A percentile compares a stretch with the other conserved stretches of the same genome.
Evolutionary conservation across 495 filamentous ascomycete genomes (phyloP).

Genomic region (Glonium stellatum): DNA sequence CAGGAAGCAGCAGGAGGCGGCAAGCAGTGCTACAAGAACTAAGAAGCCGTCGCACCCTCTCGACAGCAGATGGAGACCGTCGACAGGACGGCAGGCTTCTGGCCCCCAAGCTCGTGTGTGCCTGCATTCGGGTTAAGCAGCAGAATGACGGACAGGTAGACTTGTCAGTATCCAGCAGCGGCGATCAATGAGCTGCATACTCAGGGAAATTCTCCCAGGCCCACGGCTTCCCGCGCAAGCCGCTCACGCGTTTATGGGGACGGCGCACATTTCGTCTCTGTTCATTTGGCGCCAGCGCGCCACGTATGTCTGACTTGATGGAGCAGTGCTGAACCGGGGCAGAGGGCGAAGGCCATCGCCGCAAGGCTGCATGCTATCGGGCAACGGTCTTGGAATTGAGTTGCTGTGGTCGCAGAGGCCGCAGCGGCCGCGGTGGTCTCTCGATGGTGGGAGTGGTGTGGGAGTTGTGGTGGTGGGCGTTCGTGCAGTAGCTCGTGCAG

Average conservation of each 20-base stretch:
- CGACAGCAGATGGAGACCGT: not conserved
- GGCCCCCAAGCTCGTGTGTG: not conserved
- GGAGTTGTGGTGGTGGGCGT: constrained; percentile 3
- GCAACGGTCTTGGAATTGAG: not conserved
- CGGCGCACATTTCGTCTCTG: constrained; percentile 3
- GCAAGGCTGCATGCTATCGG: constrained; percentile 11
- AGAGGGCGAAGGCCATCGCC: constrained; percentile 12
- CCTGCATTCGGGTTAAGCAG: not conserved
- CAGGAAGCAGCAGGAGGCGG: not conserved
- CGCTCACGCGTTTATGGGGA: constrained; percentile 1
- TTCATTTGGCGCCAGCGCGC: constrained; percentile 19
- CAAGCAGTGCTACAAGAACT: not conserved
- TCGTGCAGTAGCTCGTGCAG: constrained; percentile 25
- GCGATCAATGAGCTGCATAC: constrained; percentile 3
- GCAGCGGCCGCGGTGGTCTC: too few species aligned
- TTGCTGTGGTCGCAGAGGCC: constrained; percentile 6
- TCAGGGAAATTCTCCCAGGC: not conserved
- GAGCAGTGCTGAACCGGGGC: not conserved
- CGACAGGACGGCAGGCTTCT: not conserved
- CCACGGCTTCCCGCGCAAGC: constrained; percentile 2
- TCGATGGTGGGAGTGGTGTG: not conserved
- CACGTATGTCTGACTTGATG: constrained; percentile 13
- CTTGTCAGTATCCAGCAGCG: not conserved
- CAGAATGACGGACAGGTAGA: not conserved
- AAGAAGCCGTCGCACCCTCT: too few species aligned